Percentiles rank a stretch among this genome's conserved stretches.
phyloP scores from a whole-genome alignment of 176 grass and related monocot species.

The Bonia amplexicaulis region DNA sequence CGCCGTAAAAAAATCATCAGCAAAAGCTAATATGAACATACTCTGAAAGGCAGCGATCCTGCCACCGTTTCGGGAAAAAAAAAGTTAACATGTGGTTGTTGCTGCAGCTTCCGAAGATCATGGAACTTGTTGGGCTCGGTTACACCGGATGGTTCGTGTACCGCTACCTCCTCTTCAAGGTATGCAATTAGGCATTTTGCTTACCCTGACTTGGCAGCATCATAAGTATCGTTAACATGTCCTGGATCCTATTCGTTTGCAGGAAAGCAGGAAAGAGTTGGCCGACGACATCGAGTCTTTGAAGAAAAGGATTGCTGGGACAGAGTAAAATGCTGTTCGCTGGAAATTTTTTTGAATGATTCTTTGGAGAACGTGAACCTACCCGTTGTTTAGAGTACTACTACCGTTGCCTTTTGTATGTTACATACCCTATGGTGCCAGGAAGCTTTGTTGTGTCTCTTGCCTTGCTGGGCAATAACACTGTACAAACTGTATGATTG shows the following conservation, averaged over 20 bases:
- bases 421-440: not conserved
- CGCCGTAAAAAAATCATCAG: too few species aligned
- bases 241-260: not conserved
- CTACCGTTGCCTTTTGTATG: not conserved
- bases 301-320: slow-evolving; percentile 80
- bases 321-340: slow-evolving; percentile 43
- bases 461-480: not conserved
- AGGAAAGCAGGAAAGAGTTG: slow-evolving; percentile 84
- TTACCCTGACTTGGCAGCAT: too few species aligned
- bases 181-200: not conserved
- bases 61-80: not conserved
- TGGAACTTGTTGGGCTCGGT: slow-evolving; percentile 87
- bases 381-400: slow-evolving; percentile 3
- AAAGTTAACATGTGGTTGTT: not conserved
- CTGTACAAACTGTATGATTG: not conserved
- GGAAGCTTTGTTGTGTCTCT: not conserved
- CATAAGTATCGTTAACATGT: not conserved
- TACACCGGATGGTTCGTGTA: slow-evolving; percentile 96
- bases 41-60: too few species aligned
- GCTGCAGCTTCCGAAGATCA: slow-evolving; percentile 81
- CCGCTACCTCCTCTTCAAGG: slow-evolving; percentile 97
- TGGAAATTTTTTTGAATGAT: not conserved
- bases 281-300: slow-evolving; percentile 52
- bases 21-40: too few species aligned
- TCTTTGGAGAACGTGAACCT: slow-evolving; percentile 1